Evolutionary conservation across 2,329 filamentous ascomycete genomes (phyloP).

Genomic region (Ciborinia camelliae): DNA sequence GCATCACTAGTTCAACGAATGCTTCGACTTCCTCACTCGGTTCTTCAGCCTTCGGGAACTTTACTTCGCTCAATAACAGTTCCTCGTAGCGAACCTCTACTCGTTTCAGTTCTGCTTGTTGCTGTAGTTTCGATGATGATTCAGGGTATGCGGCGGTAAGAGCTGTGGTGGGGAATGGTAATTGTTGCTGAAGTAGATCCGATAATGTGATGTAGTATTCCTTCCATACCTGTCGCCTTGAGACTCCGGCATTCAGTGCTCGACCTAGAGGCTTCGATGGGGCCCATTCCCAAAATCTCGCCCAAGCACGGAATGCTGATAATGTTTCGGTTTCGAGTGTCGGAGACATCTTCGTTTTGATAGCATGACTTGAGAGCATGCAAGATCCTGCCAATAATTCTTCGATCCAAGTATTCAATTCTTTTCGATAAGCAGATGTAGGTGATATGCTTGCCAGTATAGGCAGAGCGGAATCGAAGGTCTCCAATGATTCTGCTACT

Average conservation of each 20-base stretch:
- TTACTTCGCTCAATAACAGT: conserved; percentile 71
- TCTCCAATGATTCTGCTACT: conserved; percentile 57
- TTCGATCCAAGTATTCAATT: conserved; percentile 76
- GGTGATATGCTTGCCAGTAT: conserved; percentile 55
- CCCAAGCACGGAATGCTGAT: conserved; percentile 63
- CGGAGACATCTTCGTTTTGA: conserved; percentile 49
- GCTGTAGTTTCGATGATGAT: conserved; percentile 56
- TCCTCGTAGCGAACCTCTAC: conserved; percentile 78
- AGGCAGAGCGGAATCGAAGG: conserved; percentile 63
- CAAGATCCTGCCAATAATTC: conserved; percentile 72
- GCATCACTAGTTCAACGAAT: conserved; percentile 75
- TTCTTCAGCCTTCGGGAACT: conserved; percentile 81
- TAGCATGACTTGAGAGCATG: conserved; percentile 61
- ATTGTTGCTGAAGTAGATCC: conserved; percentile 63
- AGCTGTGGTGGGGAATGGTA: conserved; percentile 54
- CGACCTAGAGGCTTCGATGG: conserved; percentile 50
- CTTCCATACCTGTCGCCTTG: conserved; percentile 71
- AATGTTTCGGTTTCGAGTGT: conserved; percentile 53
- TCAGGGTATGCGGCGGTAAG: conserved; percentile 44
- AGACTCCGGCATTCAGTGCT: conserved; percentile 57
- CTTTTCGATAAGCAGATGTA: conserved; percentile 51
- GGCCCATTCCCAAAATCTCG: conserved; percentile 59
- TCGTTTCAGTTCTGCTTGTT: conserved; percentile 73
- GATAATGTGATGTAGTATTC: conserved; percentile 82
- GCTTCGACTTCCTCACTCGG: conserved; percentile 74